Base-by-base conservation (phyloP, 1,284 basidiomycete species). In the Naganishia sp. region DNA sequence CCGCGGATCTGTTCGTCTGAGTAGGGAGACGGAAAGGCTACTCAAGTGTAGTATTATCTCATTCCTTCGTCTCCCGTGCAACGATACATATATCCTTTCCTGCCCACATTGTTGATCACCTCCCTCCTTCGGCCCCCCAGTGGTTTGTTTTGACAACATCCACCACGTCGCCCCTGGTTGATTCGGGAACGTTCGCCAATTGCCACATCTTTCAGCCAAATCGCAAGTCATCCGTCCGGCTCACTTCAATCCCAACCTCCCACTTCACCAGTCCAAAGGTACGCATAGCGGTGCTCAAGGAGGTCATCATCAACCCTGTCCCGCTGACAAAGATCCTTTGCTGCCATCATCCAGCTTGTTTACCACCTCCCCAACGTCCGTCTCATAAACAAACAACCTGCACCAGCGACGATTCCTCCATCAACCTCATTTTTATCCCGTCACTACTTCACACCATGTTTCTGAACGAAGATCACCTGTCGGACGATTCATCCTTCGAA, bases 401-500 rank as follows among this genome's bases (percentile, higher is more conserved):
- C 42, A 10, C 9, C 32, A n/a, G 28, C 28, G 28, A 39, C 45
- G 23, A 47, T 3, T 47, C 57, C 11, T 13, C 21, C 35, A 39
- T 39, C 35, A 13, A 9, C 13, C 2, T 39, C 7, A 46, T 17
- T 1, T 5, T 28, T 5, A 28, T 23, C 25, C 11, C 13, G 9
- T 61, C 55, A 41, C 10, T 46, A 51, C 25, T 61, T 43, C 15
- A n/a, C 58, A 43, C 47, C 23, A 61, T 61, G 58, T 51, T 61
- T 41, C 43, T 42, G 46, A 25, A 31, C 18, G 58, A 50, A 39
- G 58, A 61, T 15, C 13, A 43, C 32, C 46, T 58, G 25, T 58
- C 56, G 28, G 58, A 61, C 47, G 23, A 61, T 15, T 50, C 58
- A 18, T 61, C 58, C 58, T 61, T 61, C 47, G 58, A 61, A 39